Conservation (phyloP, 768 basidiomycete genomes). For the Suillus placidus region DNA sequence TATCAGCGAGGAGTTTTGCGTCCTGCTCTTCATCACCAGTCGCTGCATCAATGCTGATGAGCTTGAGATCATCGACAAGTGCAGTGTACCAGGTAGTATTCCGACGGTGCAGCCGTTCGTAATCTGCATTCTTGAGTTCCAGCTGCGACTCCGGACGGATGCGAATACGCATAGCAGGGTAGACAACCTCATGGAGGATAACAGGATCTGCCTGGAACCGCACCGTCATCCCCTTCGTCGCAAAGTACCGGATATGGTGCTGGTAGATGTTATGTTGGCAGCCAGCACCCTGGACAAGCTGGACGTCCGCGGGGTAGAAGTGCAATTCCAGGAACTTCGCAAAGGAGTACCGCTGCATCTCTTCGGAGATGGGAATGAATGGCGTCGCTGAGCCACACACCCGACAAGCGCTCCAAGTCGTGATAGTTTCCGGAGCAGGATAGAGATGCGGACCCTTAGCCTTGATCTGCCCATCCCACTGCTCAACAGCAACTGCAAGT, state of each 20-base stretch:
- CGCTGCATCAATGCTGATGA: constrained; percentile 78
- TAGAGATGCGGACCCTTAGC: constrained; percentile 52
- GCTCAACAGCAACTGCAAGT: constrained; percentile 84
- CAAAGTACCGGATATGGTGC: constrained; percentile 92
- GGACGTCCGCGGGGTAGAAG: constrained; percentile 90
- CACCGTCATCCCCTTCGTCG: constrained; percentile 79
- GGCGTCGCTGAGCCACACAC: constrained; percentile 79
- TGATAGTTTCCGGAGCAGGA: constrained; percentile 75
- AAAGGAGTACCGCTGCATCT: constrained; percentile 93
- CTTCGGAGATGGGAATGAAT: constrained; percentile 86
- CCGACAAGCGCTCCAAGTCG: constrained; percentile 90
- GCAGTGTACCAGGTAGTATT: constrained; percentile 77
- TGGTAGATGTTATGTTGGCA: constrained; percentile 95
- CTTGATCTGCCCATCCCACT: constrained; percentile 76
- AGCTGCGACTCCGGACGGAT: constrained; percentile 87
- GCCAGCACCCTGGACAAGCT: constrained; percentile 82
- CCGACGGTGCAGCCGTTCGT: constrained; percentile 69
- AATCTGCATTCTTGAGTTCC: constrained; percentile 91
- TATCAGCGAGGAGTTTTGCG: constrained; percentile 59
- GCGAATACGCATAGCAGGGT: constrained; percentile 86
- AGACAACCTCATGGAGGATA: constrained; percentile 80
- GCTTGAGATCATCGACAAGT: constrained; percentile 72
- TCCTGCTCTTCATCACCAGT: constrained; percentile 77
- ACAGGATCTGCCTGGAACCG: constrained; percentile 88
- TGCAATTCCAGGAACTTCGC: constrained; percentile 95